Evolutionary conservation across 768 basidiomycete species (phyloP).

Genomic region (Exsudoporus frostii): DNA sequence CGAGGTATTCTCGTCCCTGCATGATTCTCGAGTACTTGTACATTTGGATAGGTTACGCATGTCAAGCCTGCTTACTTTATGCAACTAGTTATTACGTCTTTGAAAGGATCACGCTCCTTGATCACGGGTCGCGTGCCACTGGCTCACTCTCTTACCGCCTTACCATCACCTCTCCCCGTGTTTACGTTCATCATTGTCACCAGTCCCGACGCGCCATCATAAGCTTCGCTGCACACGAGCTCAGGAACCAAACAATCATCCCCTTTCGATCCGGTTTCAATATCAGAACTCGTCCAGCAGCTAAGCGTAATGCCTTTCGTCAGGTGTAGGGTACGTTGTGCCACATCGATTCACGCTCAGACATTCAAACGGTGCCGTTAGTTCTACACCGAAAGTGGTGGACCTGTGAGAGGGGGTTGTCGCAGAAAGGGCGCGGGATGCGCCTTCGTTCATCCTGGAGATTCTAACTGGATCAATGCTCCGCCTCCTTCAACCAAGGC

Average conservation of each 20-base stretch:
- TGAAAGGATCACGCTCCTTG: not conserved
- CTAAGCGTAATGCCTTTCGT: constrained; percentile 20
- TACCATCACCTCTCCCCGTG: not conserved
- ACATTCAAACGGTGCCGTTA: constrained; percentile 6
- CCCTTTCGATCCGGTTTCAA: not conserved
- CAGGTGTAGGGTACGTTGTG: constrained; percentile 24
- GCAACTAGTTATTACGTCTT: not conserved
- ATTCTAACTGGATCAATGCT: constrained; percentile 23
- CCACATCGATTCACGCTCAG: constrained; percentile 1
- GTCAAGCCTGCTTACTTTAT: not conserved
- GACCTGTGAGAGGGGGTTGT: constrained; percentile 28
- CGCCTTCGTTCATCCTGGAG: constrained; percentile 30
- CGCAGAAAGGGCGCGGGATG: constrained; percentile 19
- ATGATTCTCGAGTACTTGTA: constrained; percentile 16
- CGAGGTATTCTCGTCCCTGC: not conserved
- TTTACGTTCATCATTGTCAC: not conserved
- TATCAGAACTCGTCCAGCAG: not conserved
- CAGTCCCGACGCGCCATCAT: constrained; percentile 1
- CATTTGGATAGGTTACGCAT: not conserved
- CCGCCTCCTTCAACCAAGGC: constrained; percentile 1
- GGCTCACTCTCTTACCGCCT: not conserved
- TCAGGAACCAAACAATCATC: not conserved
- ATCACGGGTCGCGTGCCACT: constrained; percentile 3
- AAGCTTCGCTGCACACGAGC: not conserved
- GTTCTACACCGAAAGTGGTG: constrained; percentile 32